A percentile compares a stretch with the other conserved stretches of the same genome.
Conservation (phyloP, 176 grass and related monocot species). For the Aegilops speltoides region DNA sequence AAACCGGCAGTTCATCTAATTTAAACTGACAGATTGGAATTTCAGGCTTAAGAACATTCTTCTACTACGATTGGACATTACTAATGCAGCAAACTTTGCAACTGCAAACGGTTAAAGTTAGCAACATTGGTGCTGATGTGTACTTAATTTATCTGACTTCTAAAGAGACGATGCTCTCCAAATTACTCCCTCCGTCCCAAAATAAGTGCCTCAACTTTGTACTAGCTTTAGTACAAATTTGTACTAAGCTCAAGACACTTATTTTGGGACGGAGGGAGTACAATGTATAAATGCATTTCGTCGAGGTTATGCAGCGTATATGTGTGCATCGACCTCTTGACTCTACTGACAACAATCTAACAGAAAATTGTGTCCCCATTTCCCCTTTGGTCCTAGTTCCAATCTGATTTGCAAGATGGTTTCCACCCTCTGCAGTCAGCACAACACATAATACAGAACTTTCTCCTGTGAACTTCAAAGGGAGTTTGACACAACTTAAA, state of each 20-base stretch:
- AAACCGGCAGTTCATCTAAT: not conserved
- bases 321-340: not conserved
- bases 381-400: not conserved
- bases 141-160: not conserved
- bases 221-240: too few relatives aligned
- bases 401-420: not conserved
- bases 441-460: not conserved
- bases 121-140: not conserved
- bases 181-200: too few relatives aligned
- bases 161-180: not conserved
- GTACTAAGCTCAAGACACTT: too few relatives aligned
- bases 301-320: not conserved
- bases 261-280: too few relatives aligned
- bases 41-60: not conserved
- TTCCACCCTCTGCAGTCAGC: not conserved
- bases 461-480: conserved; percentile 1
- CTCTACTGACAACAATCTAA: not conserved
- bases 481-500: not conserved
- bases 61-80: not conserved
- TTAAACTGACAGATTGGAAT: not conserved
- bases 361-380: not conserved
- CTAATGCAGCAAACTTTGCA: not conserved
- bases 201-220: too few relatives aligned
- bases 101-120: not conserved
- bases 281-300: not conserved